Evolutionary conservation across 2,329 filamentous ascomycete genomes (phyloP).

Genomic region (Penicillium fuscoglaucum): DNA sequence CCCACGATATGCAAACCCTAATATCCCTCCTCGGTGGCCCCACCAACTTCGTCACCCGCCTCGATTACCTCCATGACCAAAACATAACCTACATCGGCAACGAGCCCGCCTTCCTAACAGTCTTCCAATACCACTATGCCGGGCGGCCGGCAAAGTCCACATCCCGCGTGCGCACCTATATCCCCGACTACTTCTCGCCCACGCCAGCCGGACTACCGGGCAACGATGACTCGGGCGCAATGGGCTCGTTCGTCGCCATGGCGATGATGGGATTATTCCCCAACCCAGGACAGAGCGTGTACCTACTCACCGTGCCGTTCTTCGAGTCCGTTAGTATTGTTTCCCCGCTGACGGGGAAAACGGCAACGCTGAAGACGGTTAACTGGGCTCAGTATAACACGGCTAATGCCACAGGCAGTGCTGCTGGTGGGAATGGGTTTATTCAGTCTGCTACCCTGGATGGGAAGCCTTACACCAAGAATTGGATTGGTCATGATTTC

Average conservation of each 20-base stretch:
- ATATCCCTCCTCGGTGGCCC: conserved; percentile 62
- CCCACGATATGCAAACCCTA: conserved; percentile 54
- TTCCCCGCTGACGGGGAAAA: conserved; percentile 59
- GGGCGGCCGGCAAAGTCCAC: conserved; percentile 58
- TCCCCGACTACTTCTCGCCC: conserved; percentile 61
- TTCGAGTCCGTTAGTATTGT: conserved; percentile 62
- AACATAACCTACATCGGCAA: conserved; percentile 67
- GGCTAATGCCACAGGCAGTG: conserved; percentile 54
- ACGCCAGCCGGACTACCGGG: conserved; percentile 61
- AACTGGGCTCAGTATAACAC: conserved; percentile 46
- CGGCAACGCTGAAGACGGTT: conserved; percentile 57
- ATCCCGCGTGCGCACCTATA: conserved; percentile 61
- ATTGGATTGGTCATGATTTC: conserved; percentile 68
- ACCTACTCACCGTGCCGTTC: conserved; percentile 67
- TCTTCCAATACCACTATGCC: conserved; percentile 70
- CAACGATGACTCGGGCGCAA: conserved; percentile 69
- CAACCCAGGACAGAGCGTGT: conserved; percentile 66
- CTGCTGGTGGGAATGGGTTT: conserved; percentile 60
- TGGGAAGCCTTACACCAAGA: conserved; percentile 60
- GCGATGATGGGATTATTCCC: conserved; percentile 70
- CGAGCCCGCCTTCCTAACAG: conserved; percentile 62
- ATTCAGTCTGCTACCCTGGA: conserved; percentile 68
- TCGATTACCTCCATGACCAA: conserved; percentile 64
- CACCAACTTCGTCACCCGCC: conserved; percentile 55
- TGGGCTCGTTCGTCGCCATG: conserved; percentile 66